Base-by-base conservation (phyloP, 1,284 basidiomycete species). In the Rhodotorula sp. region DNA sequence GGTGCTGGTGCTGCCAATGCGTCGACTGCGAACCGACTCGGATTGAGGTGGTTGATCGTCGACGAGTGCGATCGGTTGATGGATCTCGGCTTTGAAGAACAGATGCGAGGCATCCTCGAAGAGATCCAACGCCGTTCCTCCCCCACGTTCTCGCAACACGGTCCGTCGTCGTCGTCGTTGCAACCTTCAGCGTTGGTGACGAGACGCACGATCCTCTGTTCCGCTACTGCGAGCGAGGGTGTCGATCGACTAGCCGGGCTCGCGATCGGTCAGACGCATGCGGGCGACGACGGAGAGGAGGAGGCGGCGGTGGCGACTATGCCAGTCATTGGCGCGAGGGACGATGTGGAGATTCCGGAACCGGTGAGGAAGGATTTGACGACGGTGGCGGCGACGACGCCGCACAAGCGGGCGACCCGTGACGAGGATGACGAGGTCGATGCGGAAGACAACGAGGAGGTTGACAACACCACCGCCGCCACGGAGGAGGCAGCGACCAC, bases 51-150 rank as follows among this genome's bases (percentile, higher is more conserved):
- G 93, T 85, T 99, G 24, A 89, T 99, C 1, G 86, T 99, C 44
- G 96, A 99, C 79, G 96, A 99, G 82, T 95, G 96, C 4, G 96
- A 99, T 82, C 84, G 95, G 18, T 80, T 91, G 54, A 88, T 90
- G 85, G 89, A 91, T 77, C 79, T 83, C 76, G 82, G 82, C 49
- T 83, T 83, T 69, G 80, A 82, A 71, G 82, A 82, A 60, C 81
- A 82, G 70, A 79, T 83, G 63, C 77, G 86, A 60, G 94, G 92
- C 0, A 97, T 99, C 76, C 83, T 98, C 65, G 87, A 89, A 77
- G 88, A 90, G 20, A 80, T 97, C 22, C 91, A 95, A 51, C 66
- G 64, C 29, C 80, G 59, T 70, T 72, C 37, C 37, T 42, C 57
- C 20, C 3, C 33, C 15, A 3, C 10, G 2, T 57, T n/a, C n/a